A percentile compares a stretch with the other conserved stretches of the same genome.
Evolutionary conservation across 2,329 filamentous ascomycete genomes (phyloP).

Genomic region (Elsinoe fawcettii): DNA sequence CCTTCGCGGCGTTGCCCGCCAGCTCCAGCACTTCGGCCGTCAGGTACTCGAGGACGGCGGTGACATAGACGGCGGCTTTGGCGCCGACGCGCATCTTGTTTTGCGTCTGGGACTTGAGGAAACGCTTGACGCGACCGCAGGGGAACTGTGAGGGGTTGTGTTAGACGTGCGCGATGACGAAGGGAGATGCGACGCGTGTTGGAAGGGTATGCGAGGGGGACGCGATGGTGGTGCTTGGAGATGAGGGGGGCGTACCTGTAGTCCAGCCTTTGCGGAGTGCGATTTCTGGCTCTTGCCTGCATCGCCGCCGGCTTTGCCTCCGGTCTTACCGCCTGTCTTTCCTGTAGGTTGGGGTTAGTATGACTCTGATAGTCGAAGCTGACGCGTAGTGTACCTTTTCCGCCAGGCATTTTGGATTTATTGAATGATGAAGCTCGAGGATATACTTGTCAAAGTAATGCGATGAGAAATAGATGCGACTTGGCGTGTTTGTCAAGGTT

Average conservation of each 20-base stretch:
- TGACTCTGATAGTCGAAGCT: constrained; percentile 20
- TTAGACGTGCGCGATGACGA: constrained; percentile 23
- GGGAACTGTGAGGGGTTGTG: constrained; percentile 62
- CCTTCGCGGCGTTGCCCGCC: constrained; percentile 96
- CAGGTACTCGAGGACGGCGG: constrained; percentile 94
- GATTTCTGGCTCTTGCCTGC: constrained; percentile 84
- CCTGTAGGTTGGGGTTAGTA: constrained; percentile 33
- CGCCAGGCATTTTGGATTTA: constrained; percentile 57
- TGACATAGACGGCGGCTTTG: constrained; percentile 97
- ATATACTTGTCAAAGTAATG: constrained; percentile 7
- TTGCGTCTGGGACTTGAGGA: constrained; percentile 97
- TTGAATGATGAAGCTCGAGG: constrained; percentile 8
- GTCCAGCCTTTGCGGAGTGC: constrained; percentile 87
- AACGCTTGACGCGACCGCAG: constrained; percentile 99
- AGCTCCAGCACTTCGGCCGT: constrained; percentile 97
- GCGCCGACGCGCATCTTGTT: constrained; percentile 99
- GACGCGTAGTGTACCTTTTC: constrained; percentile 79
- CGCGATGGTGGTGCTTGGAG: background rate
- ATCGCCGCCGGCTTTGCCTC: constrained; percentile 64
- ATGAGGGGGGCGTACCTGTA: constrained; percentile 64
- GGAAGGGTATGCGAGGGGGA: background rate
- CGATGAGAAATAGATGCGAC: constrained; percentile 15
- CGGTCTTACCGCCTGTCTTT: constrained; percentile 74
- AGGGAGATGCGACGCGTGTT: background rate
- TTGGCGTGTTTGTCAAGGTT: constrained; percentile 14